phyloP scores from a whole-genome alignment of 2,329 filamentous ascomycete species.

The Boeremia lycopersici region DNA sequence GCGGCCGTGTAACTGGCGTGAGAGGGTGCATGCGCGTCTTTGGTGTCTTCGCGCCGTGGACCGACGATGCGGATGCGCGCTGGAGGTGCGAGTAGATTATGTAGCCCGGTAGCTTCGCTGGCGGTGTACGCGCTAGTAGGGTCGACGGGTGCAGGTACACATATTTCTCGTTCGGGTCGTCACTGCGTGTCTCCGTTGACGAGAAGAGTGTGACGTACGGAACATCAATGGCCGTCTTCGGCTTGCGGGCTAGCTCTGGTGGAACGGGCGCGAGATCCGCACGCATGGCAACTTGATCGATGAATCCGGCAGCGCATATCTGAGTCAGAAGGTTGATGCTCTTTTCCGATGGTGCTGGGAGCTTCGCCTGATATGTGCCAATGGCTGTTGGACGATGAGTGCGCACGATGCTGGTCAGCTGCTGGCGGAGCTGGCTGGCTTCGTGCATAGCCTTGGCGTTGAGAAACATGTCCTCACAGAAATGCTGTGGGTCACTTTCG shows the following conservation, averaged over 20 bases:
- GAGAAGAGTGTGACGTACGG: conserved; percentile 87
- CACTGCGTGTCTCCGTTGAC: conserved; percentile 55
- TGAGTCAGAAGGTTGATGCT: conserved; percentile 81
- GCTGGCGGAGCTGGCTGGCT: conserved; percentile 78
- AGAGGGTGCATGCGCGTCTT: conserved; percentile 88
- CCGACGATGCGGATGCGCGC: conserved; percentile 60
- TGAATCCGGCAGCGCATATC: conserved; percentile 88
- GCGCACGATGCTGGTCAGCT: conserved; percentile 81
- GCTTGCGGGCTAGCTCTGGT: conserved; percentile 60
- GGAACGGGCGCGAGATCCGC: conserved; percentile 82
- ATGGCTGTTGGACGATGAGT: conserved; percentile 66
- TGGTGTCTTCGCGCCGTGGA: conserved; percentile 47
- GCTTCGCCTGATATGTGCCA: conserved; percentile 50
- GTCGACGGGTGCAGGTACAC: conserved; percentile 91
- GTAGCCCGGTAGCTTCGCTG: conserved; percentile 73
- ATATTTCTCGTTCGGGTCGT: conserved; percentile 62
- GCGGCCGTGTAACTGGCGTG: conserved; percentile 75
- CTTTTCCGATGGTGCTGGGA: conserved; percentile 68
- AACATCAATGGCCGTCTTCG: conserved; percentile 86
- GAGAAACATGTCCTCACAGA: conserved; percentile 84
- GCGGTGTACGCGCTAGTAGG: conserved; percentile 67
- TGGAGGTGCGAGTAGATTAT: conserved; percentile 88
- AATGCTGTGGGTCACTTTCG: conserved; percentile 61
- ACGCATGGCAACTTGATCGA: conserved; percentile 92
- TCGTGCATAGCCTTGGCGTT: conserved; percentile 87